These are phyloP conservation scores for Aspergillus saccharolyticus DNA, from an alignment of 495 filamentous ascomycete species.

Conservation along the genomic window DNA sequence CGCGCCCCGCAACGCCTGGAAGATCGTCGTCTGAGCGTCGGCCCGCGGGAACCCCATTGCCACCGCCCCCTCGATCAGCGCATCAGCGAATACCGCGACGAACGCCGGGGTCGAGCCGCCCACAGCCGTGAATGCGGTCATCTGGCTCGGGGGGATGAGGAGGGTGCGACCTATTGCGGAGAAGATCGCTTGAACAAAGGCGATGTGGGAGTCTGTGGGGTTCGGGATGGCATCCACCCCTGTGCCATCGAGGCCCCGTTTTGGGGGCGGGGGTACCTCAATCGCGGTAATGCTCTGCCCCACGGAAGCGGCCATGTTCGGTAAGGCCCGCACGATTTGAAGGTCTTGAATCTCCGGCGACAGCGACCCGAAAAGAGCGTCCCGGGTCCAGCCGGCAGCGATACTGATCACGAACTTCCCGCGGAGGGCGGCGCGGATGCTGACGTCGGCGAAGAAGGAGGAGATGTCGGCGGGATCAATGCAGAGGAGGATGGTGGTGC, in stretches of 20 bases:
- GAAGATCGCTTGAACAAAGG: constrained; percentile 32
- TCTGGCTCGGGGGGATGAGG: constrained; percentile 27
- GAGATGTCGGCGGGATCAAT: constrained; percentile 30
- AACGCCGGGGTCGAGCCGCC: constrained; percentile 40
- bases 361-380: constrained; percentile 26
- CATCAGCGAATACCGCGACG: constrained; percentile 41
- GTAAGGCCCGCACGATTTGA: constrained; percentile 33
- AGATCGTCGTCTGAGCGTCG: constrained; percentile 36
- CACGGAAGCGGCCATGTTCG: constrained; percentile 37
- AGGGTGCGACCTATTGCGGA: constrained; percentile 32
- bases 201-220: not conserved
- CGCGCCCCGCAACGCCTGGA: constrained; percentile 38
- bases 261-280: constrained; percentile 14
- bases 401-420: constrained; percentile 39
- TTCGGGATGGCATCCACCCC: too few species aligned
- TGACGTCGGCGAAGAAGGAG: constrained; percentile 20
- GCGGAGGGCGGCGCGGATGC: constrained; percentile 20
- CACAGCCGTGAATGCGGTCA: constrained; percentile 37
- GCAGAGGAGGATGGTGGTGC: constrained; percentile 30
- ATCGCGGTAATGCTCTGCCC: constrained; percentile 36
- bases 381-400: constrained; percentile 35
- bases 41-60: constrained; percentile 38
- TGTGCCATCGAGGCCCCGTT: too few species aligned
- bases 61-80: constrained; percentile 40
- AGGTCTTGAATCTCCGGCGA: constrained; percentile 14